Evolutionary conservation across 148 eudicot genomes (phyloP).

Genomic region (Persicaria tinctoria): DNA sequence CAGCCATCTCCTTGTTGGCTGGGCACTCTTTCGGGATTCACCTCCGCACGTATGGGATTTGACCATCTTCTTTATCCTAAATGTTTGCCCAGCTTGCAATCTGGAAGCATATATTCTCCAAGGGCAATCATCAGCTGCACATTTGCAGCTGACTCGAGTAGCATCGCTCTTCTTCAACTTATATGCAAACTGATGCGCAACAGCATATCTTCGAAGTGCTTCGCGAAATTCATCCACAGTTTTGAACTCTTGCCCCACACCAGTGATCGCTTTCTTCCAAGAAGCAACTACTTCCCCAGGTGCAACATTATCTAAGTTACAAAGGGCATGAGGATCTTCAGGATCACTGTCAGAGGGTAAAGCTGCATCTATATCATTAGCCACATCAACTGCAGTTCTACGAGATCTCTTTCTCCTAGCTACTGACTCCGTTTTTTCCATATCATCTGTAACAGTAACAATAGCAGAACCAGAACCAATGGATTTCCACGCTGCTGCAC

Average conservation of each 20-base stretch:
- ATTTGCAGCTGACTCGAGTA: slow-evolving; percentile 11
- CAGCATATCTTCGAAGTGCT: slow-evolving; percentile 13
- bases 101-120: slow-evolving; percentile 13
- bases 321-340: background rate
- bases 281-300: slow-evolving; percentile 11
- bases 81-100: slow-evolving; percentile 10
- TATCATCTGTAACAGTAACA: slow-evolving; percentile 1
- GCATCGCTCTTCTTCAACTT: slow-evolving; percentile 11
- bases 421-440: background rate
- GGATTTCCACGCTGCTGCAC: slow-evolving; percentile 1
- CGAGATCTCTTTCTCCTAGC: slow-evolving; percentile 8
- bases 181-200: slow-evolving; percentile 12
- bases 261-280: slow-evolving; percentile 12
- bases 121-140: slow-evolving; percentile 11
- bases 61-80: slow-evolving; percentile 12
- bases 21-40: slow-evolving; percentile 9
- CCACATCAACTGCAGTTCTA: background rate
- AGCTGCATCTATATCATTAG: background rate
- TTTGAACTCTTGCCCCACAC: slow-evolving; percentile 11
- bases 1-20: slow-evolving; percentile 13
- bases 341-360: slow-evolving; percentile 10
- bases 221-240: slow-evolving; percentile 13
- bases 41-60: slow-evolving; percentile 11
- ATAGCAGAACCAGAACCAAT: slow-evolving; percentile 1
- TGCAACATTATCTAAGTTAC: slow-evolving; percentile 9